These are phyloP conservation scores for Scedosporium dehoogii DNA, from an alignment of 2,329 filamentous ascomycete species.

Conservation along the genomic window DNA sequence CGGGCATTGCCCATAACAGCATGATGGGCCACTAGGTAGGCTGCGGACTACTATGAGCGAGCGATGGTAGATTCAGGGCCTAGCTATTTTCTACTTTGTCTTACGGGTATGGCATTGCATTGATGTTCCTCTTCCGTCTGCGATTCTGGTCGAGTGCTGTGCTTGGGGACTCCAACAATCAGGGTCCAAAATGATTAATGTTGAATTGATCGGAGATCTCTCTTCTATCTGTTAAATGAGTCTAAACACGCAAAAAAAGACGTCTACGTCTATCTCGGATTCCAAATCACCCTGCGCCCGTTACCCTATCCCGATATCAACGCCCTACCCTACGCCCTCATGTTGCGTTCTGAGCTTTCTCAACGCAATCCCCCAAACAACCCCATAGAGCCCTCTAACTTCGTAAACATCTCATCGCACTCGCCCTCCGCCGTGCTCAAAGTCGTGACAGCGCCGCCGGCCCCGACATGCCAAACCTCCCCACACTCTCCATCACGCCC, in stretches of 20 bases:
- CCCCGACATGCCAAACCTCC: conserved; percentile 77
- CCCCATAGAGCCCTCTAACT: conserved; percentile 50
- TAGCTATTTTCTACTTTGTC: not conserved
- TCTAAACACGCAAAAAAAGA: conserved; percentile 3
- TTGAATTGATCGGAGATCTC: conserved; percentile 2
- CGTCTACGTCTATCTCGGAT: conserved; percentile 16
- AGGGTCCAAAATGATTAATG: not conserved
- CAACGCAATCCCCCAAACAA: conserved; percentile 25
- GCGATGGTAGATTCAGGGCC: not conserved
- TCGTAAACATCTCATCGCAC: conserved; percentile 83
- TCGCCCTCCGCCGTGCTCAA: conserved; percentile 73
- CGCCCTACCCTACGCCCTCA: not conserved
- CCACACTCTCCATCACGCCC: not conserved
- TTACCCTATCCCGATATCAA: not conserved
- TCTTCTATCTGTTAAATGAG: conserved; percentile 3
- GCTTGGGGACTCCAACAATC: too few relatives aligned
- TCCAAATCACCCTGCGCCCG: conserved; percentile 10
- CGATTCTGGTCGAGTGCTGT: not conserved
- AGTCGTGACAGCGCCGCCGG: conserved; percentile 81
- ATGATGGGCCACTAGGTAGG: too few relatives aligned
- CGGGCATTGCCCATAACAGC: too few relatives aligned
- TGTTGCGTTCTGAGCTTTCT: not conserved
- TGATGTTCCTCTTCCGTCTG: not conserved
- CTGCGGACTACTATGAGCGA: not conserved
- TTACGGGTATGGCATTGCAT: not conserved